These are phyloP conservation scores for Cystofilobasidium capitatum DNA, from an alignment of 768 basidiomycete genomes.

Conservation along the genomic window DNA sequence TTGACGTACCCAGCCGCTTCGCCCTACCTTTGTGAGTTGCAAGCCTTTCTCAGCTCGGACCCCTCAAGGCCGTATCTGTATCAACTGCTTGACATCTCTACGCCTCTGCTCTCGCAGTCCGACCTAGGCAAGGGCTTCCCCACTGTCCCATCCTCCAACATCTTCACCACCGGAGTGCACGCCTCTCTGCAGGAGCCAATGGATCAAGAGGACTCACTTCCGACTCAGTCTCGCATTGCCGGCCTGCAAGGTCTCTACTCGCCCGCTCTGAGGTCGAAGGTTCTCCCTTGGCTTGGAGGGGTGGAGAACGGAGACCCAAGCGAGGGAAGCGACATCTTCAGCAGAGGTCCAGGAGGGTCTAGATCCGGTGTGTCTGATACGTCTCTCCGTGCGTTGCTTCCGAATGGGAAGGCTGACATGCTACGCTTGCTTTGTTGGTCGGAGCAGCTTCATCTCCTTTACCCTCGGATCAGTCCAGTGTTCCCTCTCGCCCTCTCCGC, in stretches of 20 bases:
- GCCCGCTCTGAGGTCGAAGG: constrained; percentile 1
- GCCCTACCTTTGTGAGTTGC: too few species aligned
- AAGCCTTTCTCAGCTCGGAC: too few species aligned
- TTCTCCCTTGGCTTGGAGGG: constrained; percentile 13
- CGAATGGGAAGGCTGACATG: too few species aligned
- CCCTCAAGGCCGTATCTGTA: too few species aligned
- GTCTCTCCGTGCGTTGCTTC: too few species aligned
- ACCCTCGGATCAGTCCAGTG: too few species aligned
- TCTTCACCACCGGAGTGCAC: background rate
- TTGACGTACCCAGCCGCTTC: too few species aligned
- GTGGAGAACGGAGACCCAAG: background rate
- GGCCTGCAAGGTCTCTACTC: constrained; percentile 2
- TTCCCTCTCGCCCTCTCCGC: background rate
- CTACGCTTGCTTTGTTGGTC: too few species aligned
- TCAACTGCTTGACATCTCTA: background rate
- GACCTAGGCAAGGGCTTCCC: background rate
- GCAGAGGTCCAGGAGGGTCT: background rate
- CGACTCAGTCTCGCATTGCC: background rate
- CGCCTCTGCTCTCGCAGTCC: too few species aligned
- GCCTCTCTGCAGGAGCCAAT: background rate
- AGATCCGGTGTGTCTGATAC: too few species aligned
- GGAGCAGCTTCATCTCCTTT: too few species aligned
- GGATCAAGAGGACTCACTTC: background rate
- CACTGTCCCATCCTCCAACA: background rate
- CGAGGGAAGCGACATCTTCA: constrained; percentile 6